phyloP scores from a whole-genome alignment of 805 yeast species.

The Wickerhamomyces queroliae region DNA sequence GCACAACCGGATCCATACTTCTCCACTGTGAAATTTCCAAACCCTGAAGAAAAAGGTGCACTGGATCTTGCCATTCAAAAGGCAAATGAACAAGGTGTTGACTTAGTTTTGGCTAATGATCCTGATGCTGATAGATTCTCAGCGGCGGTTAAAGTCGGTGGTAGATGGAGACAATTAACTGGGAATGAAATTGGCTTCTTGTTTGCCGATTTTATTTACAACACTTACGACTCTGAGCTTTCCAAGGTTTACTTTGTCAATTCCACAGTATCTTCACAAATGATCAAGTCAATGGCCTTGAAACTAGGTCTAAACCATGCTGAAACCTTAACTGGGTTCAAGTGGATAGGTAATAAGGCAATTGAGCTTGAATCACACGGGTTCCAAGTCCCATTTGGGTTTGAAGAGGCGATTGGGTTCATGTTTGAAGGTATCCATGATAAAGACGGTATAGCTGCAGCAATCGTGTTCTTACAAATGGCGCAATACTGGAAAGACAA shows the following conservation, averaged over 20 bases:
- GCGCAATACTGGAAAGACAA: conserved; percentile 41
- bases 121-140: conserved; percentile 97
- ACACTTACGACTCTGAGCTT: conserved; percentile 20
- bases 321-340: conserved; percentile 93
- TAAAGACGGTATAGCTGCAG: conserved; percentile 89
- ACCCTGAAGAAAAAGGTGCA: conserved; percentile 95
- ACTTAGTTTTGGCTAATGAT: conserved; percentile 79
- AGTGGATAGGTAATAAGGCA: conserved; percentile 94
- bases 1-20: conserved; percentile 76
- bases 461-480: conserved; percentile 69
- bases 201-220: conserved; percentile 61
- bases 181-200: conserved; percentile 90
- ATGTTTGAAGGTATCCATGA: conserved; percentile 85
- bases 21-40: conserved; percentile 84
- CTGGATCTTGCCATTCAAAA: conserved; percentile 58
- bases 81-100: conserved; percentile 45
- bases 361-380: conserved; percentile 63
- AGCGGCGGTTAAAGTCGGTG: conserved; percentile 52
- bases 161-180: conserved; percentile 69
- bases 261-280: conserved; percentile 90
- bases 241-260: conserved; percentile 53
- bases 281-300: conserved; percentile 64
- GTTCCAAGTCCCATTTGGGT: conserved; percentile 75
- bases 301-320: conserved; percentile 52
- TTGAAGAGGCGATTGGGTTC: conserved; percentile 94